Evolutionary conservation across 1,139 yeast species (phyloP).

Genomic region (Trichomonascaceae sp.): DNA sequence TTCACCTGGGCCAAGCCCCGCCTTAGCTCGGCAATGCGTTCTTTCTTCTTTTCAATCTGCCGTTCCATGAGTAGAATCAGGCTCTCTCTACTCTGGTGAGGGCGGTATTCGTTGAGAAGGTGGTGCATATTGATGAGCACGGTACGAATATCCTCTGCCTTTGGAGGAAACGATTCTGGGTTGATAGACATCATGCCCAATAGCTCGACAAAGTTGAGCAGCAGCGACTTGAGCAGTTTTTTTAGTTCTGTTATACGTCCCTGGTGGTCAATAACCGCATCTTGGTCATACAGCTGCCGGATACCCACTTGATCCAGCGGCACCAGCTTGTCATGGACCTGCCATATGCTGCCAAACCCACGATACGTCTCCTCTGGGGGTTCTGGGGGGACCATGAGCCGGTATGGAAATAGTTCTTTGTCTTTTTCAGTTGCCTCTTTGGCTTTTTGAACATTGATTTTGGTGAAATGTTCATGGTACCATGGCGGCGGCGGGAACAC

Average conservation of each 20-base stretch:
- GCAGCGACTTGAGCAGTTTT: constrained; percentile 51
- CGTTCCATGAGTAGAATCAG: constrained; percentile 56
- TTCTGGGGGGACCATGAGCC: constrained; percentile 50
- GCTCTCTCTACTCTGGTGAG: constrained; percentile 80
- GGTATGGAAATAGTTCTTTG: constrained; percentile 22
- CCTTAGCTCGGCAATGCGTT: constrained; percentile 15
- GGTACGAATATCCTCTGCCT: constrained; percentile 58
- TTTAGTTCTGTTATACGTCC: constrained; percentile 54
- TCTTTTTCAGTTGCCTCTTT: constrained; percentile 10
- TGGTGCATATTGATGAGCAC: constrained; percentile 79
- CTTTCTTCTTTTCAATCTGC: constrained; percentile 16
- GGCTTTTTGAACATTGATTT: constrained; percentile 37
- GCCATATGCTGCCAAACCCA: constrained; percentile 78
- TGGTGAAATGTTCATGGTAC: constrained; percentile 53
- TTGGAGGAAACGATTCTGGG: constrained; percentile 39
- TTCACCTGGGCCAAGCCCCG: too few relatives aligned
- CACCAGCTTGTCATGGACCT: constrained; percentile 55
- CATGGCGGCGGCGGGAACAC: constrained; percentile 61
- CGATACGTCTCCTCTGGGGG: constrained; percentile 50
- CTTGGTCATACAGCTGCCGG: constrained; percentile 40
- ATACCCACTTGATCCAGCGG: constrained; percentile 56
- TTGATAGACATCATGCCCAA: constrained; percentile 52
- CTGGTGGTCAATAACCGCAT: constrained; percentile 8
- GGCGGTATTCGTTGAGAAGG: constrained; percentile 69
- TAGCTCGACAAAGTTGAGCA: constrained; percentile 56